Conservation (phyloP, 352 stramenopile genomes). For the Globisporangium perplexum region DNA sequence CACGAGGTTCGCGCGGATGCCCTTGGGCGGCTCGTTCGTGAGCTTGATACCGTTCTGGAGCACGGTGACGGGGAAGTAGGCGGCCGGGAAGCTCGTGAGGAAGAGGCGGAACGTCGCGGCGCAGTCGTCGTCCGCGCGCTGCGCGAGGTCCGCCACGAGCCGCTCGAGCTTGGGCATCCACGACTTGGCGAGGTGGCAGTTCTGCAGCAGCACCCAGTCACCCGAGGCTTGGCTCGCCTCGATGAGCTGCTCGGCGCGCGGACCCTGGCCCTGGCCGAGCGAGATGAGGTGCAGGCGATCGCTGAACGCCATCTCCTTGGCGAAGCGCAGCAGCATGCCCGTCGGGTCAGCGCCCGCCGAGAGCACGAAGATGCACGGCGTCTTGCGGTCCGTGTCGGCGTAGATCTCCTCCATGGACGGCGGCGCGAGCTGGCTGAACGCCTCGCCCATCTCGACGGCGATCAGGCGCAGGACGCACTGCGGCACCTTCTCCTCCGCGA, state of each 20-base stretch:
- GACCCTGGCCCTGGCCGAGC: conserved; percentile 90
- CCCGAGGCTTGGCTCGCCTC: conserved; percentile 70
- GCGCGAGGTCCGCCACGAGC: conserved; percentile 84
- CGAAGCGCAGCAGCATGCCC: conserved; percentile 90
- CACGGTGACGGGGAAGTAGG: conserved; percentile 91
- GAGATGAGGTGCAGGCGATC: conserved; percentile 90
- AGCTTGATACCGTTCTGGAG: conserved; percentile 93
- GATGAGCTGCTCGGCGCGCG: conserved; percentile 88
- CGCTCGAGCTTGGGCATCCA: conserved; percentile 93
- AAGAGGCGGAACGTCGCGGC: conserved; percentile 86
- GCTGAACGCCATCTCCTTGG: conserved; percentile 84
- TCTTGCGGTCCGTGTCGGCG: conserved; percentile 87
- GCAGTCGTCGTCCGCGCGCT: conserved; percentile 42
- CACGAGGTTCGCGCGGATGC: conserved; percentile 86
- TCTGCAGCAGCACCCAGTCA: conserved; percentile 94
- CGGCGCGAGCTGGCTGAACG: conserved; percentile 78
- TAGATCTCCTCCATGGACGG: conserved; percentile 94
- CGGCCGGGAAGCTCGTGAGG: conserved; percentile 89
- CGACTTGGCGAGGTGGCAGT: conserved; percentile 92
- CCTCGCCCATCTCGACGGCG: conserved; percentile 69
- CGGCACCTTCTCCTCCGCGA: conserved; percentile 89
- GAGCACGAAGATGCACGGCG: conserved; percentile 92
- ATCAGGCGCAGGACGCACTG: conserved; percentile 86
- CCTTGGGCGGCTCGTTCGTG: conserved; percentile 91
- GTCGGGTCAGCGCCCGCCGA: conserved; percentile 90